Percentiles rank a stretch among this genome's conserved stretches.
These are phyloP conservation scores for Aureobasidium namibiae DNA, from an alignment of 2,329 filamentous ascomycete species.

Conservation along the genomic window DNA sequence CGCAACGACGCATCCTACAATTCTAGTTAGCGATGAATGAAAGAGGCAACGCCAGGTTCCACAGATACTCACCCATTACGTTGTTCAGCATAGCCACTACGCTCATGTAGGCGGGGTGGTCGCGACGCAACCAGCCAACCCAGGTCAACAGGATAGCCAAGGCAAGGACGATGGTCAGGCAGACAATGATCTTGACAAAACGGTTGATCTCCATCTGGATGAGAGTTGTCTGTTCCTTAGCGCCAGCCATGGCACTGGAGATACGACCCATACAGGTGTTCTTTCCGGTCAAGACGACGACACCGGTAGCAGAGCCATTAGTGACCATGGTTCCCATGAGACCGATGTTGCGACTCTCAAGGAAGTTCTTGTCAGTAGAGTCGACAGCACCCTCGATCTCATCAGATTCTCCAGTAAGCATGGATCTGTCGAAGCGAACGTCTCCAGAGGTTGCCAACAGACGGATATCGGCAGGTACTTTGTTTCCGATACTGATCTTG, in stretches of 20 bases:
- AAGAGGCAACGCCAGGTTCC: background rate
- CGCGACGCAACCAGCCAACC: slow-evolving; percentile 33
- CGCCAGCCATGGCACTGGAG: slow-evolving; percentile 29
- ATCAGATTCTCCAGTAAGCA: slow-evolving; percentile 37
- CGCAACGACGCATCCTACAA: slow-evolving; percentile 18
- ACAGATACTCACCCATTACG: slow-evolving; percentile 29
- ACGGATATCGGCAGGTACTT: slow-evolving; percentile 36
- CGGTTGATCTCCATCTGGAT: slow-evolving; percentile 38
- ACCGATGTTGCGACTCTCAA: slow-evolving; percentile 38
- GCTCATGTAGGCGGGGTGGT: slow-evolving; percentile 33
- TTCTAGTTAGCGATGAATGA: background rate
- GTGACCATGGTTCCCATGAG: slow-evolving; percentile 37
- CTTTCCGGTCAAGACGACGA: slow-evolving; percentile 34
- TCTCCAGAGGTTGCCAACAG: slow-evolving; percentile 35
- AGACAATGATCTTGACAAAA: slow-evolving; percentile 37
- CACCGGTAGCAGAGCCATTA: slow-evolving; percentile 33
- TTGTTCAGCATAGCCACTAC: slow-evolving; percentile 39
- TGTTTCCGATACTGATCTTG: slow-evolving; percentile 33
- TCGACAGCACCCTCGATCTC: slow-evolving; percentile 35
- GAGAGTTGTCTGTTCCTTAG: slow-evolving; percentile 32
- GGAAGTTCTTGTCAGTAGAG: slow-evolving; percentile 34
- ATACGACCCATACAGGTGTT: slow-evolving; percentile 37
- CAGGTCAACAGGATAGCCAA: slow-evolving; percentile 38
- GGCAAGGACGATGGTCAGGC: slow-evolving; percentile 32
- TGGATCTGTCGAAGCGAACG: slow-evolving; percentile 35